Base-by-base conservation (phyloP, 805 yeast species). In the Metschnikowia corniflorae region DNA sequence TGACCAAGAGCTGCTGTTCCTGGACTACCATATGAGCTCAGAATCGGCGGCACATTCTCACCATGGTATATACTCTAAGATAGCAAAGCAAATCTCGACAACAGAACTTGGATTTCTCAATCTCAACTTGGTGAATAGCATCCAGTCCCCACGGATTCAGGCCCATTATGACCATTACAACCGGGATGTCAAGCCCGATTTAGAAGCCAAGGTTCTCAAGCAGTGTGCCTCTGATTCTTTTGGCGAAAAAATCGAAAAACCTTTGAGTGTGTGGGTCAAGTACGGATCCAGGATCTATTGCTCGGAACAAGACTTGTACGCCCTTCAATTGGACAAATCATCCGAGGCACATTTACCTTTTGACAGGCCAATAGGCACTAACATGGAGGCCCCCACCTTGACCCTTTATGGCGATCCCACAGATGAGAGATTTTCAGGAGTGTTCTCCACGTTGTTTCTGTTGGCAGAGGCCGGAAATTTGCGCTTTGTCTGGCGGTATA, bases 401-500 rank as follows among this genome's bases (percentile, higher is more conserved):
- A 55, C 80, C 0, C 61, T 89, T 3, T 86, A 87, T 49, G 95
- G 89, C 10, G 80, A 82, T 49, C 65, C 78, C 7, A 44, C 55
- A 5, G 67, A 74, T n/a, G 55, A 51, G 0, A 58, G 65, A 3
- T 82, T 87, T 48, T 63, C 63, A 12, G 63, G 63, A 5, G 80
- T 84, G 61, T 79, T 86, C 49, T 55, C 65, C 10, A 73, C 78
- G 39, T 58, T 91, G 34, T 71, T 67, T 40, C 71, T 74, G 25
- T 77, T 80, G 39, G 82, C 95, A 0, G 51, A 61, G 12, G 56
- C 67, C 2, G 91, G 85, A 0, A 84, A 85, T 51, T 54, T 88
- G 18, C 70, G 84, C 32, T 83, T 86, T 55, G 74, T 81, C 2
- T 77, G 94, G 82, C 73, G 96, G 47, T 81, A 87, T 49, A 67